Evolutionary conservation across 495 filamentous ascomycete genomes (phyloP).

Genomic region (Beverwykella pulmonaria): DNA sequence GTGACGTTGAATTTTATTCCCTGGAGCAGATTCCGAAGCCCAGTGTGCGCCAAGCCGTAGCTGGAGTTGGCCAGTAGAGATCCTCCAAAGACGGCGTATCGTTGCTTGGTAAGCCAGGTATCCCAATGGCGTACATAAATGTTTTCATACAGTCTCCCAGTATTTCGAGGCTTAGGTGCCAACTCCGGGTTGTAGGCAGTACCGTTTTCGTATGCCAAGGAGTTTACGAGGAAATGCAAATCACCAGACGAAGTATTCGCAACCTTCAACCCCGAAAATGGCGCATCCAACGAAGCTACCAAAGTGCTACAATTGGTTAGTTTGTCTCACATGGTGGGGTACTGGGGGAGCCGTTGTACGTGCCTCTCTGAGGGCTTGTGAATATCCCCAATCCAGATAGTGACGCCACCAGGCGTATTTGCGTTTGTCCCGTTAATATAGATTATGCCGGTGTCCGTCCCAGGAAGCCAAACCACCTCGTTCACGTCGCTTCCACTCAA

Average conservation of each 20-base stretch:
- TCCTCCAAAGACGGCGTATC: conserved; percentile 54
- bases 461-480: conserved; percentile 52
- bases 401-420: conserved; percentile 49
- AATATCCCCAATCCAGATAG: conserved; percentile 49
- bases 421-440: conserved; percentile 55
- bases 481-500: conserved; percentile 50
- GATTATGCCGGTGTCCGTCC: conserved; percentile 49
- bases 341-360: background rate
- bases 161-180: conserved; percentile 58
- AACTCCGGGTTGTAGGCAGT: conserved; percentile 62
- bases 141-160: conserved; percentile 67
- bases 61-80: conserved; percentile 41
- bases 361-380: conserved; percentile 16
- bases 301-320: conserved; percentile 16
- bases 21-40: conserved; percentile 50
- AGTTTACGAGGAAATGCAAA: conserved; percentile 44
- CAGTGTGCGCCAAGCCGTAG: conserved; percentile 23
- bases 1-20: conserved; percentile 49
- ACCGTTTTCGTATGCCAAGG: conserved; percentile 62
- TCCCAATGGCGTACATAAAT: conserved; percentile 83
- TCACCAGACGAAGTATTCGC: conserved; percentile 34
- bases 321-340: background rate
- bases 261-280: conserved; percentile 36
- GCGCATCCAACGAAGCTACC: conserved; percentile 34
- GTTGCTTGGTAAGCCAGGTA: conserved; percentile 57